Percentiles rank a stretch among this genome's conserved stretches.
Conservation (phyloP, 495 filamentous ascomycete genomes). For the Aspergillus hancockii region DNA sequence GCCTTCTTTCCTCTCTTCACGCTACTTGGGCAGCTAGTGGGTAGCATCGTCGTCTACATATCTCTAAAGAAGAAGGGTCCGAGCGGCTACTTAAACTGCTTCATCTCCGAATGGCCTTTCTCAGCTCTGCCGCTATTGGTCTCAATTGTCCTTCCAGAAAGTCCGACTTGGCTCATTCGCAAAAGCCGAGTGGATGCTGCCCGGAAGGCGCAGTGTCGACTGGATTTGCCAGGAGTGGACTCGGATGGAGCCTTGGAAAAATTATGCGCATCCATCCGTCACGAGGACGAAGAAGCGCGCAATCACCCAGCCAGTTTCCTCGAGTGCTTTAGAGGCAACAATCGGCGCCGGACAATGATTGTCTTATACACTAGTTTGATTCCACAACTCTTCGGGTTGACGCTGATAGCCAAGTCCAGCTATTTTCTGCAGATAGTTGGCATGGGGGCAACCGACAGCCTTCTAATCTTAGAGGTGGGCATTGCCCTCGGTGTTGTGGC, state of each 20-base stretch:
- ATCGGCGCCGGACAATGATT: conserved; percentile 49
- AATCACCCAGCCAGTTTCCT: conserved; percentile 27
- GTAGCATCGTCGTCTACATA: conserved; percentile 40
- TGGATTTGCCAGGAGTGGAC: conserved; percentile 15
- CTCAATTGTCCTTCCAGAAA: conserved; percentile 73
- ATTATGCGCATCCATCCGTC: conserved; percentile 24
- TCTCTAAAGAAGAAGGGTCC: conserved; percentile 20
- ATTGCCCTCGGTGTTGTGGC: conserved; percentile 33
- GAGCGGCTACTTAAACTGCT: conserved; percentile 28
- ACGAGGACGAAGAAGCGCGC: conserved; percentile 23
- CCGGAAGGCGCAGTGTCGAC: conserved; percentile 29
- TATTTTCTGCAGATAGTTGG: conserved; percentile 40
- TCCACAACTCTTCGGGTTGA: conserved; percentile 35
- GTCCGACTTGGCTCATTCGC: conserved; percentile 70
- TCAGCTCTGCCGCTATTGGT: conserved; percentile 55
- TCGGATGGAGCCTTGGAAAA: conserved; percentile 21
- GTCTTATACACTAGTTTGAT: conserved; percentile 38
- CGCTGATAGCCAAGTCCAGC: conserved; percentile 31
- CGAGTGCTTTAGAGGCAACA: conserved; percentile 47
- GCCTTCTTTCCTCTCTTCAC: conserved; percentile 48
- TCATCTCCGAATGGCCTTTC: conserved; percentile 39
- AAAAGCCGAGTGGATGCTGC: conserved; percentile 64
- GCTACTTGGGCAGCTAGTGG: conserved; percentile 45
- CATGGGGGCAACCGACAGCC: conserved; percentile 30
- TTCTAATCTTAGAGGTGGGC: conserved; percentile 34